A percentile compares a stretch with the other conserved stretches of the same genome.
Evolutionary conservation across 208 protist species (phyloP).

Genomic region (Trypanosomatidae sp.): DNA sequence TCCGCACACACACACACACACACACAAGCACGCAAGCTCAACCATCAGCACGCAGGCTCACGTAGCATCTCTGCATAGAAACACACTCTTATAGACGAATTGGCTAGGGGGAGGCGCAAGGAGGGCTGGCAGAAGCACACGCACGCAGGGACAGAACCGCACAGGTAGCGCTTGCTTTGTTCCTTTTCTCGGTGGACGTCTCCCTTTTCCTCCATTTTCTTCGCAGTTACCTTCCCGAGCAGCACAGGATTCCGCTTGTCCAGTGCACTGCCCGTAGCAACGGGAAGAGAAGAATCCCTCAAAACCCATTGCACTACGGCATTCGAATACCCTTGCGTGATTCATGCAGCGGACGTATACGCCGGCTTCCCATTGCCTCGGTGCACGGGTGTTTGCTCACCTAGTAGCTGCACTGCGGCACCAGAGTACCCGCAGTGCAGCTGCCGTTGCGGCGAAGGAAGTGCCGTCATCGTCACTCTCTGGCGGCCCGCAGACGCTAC

Average conservation of each 20-base stretch:
- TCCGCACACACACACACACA: neutral
- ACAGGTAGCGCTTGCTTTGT: neutral
- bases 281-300: neutral
- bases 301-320: neutral
- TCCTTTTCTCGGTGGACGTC: neutral
- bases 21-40: slow-evolving; percentile 5
- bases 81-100: neutral
- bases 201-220: neutral
- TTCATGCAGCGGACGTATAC: slow-evolving; percentile 24
- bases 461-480: neutral
- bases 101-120: neutral
- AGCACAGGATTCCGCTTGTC: neutral
- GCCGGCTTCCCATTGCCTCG: slow-evolving; percentile 13
- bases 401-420: slow-evolving; percentile 1
- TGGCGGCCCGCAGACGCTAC: slow-evolving; percentile 13
- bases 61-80: neutral
- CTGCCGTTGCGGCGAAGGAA: neutral
- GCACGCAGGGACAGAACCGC: neutral
- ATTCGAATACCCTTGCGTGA: neutral
- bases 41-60: neutral
- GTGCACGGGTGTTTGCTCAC: neutral
- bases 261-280: neutral
- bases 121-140: neutral
- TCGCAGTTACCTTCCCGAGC: neutral
- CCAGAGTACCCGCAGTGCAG: slow-evolving; percentile 1